Conservation (phyloP, 768 basidiomycete species). For the Mycena haematopus region DNA sequence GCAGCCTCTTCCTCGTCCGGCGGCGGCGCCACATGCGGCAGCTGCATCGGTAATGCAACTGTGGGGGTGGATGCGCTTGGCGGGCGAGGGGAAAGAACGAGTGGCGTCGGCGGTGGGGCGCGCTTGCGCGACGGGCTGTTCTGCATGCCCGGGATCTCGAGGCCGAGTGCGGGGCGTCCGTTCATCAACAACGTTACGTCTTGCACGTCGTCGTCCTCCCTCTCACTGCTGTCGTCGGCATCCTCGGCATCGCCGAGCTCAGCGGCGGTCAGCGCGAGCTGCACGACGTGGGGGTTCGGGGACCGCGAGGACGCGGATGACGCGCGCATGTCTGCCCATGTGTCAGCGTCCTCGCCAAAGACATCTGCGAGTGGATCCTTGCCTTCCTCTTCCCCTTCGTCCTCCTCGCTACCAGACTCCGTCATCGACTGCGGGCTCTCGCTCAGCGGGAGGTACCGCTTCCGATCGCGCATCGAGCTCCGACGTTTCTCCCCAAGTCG, state of each 20-base stretch:
- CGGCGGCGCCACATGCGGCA: background rate
- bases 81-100: background rate
- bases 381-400: conserved; percentile 41
- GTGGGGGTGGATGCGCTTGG: too few species aligned
- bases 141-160: conserved; percentile 43
- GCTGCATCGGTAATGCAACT: too few species aligned
- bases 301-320: conserved; percentile 34
- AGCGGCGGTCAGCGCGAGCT: conserved; percentile 58
- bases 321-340: conserved; percentile 61
- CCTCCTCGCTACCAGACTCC: conserved; percentile 35
- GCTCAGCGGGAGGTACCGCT: conserved; percentile 43
- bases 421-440: conserved; percentile 31
- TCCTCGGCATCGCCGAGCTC: conserved; percentile 47
- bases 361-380: conserved; percentile 65
- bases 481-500: conserved; percentile 9
- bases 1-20: conserved; percentile 6
- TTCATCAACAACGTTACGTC: conserved; percentile 37
- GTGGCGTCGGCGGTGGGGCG: conserved; percentile 26
- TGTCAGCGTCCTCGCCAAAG: conserved; percentile 70
- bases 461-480: background rate
- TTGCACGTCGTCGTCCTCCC: conserved; percentile 20
- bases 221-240: conserved; percentile 32
- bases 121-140: conserved; percentile 40
- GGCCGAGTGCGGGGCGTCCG: conserved; percentile 35
- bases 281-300: conserved; percentile 54